Base-by-base conservation (phyloP, 2,329 filamentous ascomycete genomes). In the Curvularia eragrostidis region DNA sequence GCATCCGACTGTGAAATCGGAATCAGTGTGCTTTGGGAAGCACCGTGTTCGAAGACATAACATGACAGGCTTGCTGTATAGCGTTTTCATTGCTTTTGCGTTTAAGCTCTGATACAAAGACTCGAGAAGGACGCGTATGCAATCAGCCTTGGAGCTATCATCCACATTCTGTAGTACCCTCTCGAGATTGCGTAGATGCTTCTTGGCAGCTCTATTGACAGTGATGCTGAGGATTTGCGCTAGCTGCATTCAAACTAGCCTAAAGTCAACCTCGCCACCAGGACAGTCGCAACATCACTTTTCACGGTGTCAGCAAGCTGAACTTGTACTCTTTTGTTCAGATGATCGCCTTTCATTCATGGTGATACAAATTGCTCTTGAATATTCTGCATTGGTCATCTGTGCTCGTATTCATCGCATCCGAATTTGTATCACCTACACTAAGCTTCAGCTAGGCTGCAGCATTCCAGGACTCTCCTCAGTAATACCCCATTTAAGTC, bases 381-480 rank as follows among this genome's bases (percentile, higher is more conserved):
- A 3, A 15, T 38, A n/a, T 6, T 12, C 30, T 10, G 23, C n/a
- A 53, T n/a, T n/a, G 4, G 4, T 9, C 12, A 13, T 32, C n/a
- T 32, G 10, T n/a, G 24, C 36, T 1, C 15, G 38, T 23, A 52
- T n/a, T 53, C 7, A 4, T 30, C 9, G 34, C 46, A n/a, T 23
- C 7, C 2, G 24, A 23, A 10, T 21, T 12, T 7, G 3, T 30
- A 39, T 26, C 19, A 13, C 36, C 12, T 28, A 13, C 42, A 15
- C 19, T 36, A 3, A 48, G 26, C 38, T 23, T 41, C 18, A 38
- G 15, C 23, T 42, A 50, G 47, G 46, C 56, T 42, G 10, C 43
- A 21, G 30, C 44, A n/a, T 19, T 46, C 24, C 30, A 38, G 21
- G 24, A 19, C 36, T 43, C 39, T 18, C 10, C 18, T 1, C 19